A percentile compares a stretch with the other conserved stretches of the same genome.
Evolutionary conservation across 805 yeast species (phyloP).

Genomic region (Pichia eremophila): DNA sequence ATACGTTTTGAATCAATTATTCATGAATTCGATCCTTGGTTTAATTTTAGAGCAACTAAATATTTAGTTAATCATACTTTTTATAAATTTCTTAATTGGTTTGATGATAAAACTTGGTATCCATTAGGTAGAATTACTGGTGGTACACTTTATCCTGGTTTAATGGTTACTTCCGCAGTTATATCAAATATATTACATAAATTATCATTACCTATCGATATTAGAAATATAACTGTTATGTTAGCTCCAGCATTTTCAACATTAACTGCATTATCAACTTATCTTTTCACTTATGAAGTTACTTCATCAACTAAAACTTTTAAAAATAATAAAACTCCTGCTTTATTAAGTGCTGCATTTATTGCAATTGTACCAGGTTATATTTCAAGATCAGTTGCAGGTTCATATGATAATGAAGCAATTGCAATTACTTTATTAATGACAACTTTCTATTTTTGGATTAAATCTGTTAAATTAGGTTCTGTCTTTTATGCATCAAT

Average conservation of each 20-base stretch:
- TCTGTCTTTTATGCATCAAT: conserved; percentile 75
- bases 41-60: conserved; percentile 93
- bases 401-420: conserved; percentile 97
- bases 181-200: conserved; percentile 66
- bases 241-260: conserved; percentile 96
- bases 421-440: conserved; percentile 92
- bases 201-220: conserved; percentile 77
- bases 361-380: conserved; percentile 98
- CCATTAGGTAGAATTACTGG: conserved; percentile 99
- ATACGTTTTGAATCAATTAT: conserved; percentile 92
- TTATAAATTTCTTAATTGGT: conserved; percentile 94
- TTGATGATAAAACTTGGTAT: conserved; percentile 98
- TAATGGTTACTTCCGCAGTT: conserved; percentile 94
- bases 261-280: conserved; percentile 83
- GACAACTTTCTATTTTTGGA: conserved; percentile 95
- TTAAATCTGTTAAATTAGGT: conserved; percentile 86
- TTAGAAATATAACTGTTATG: conserved; percentile 90
- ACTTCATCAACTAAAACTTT: conserved; percentile 45
- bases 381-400: conserved; percentile 96
- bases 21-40: conserved; percentile 97
- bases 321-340: conserved; percentile 48
- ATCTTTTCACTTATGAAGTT: conserved; percentile 79
- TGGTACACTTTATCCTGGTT: conserved; percentile 95
- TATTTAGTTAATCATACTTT: conserved; percentile 76
- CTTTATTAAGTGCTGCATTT: conserved; percentile 83